phyloP scores from a whole-genome alignment of 371 early-diverging fungal genomes.

The Mortierella sp. region DNA sequence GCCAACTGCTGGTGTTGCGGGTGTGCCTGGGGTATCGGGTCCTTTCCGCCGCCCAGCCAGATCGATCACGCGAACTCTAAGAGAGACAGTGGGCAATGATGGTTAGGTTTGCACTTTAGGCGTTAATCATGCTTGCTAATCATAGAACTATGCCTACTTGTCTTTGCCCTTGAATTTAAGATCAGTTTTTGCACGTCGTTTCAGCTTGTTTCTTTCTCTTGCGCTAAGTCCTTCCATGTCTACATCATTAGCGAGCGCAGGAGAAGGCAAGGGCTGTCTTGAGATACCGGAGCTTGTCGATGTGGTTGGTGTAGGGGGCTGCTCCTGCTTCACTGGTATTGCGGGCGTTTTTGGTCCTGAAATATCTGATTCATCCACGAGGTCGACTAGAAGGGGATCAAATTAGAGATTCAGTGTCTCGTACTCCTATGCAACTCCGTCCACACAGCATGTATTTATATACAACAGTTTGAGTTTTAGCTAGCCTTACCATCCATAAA shows the following conservation, averaged over 20 bases:
- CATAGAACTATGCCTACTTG: constrained; percentile 63
- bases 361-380: constrained; percentile 78
- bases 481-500: constrained; percentile 84
- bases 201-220: constrained; percentile 89
- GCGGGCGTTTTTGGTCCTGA: constrained; percentile 30
- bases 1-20: constrained; percentile 62
- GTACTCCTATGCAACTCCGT: background rate
- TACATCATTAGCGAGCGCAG: constrained; percentile 56
- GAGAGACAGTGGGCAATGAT: background rate
- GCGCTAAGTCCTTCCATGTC: constrained; percentile 90
- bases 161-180: constrained; percentile 84
- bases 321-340: constrained; percentile 52
- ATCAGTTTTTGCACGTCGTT: constrained; percentile 88
- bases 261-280: constrained; percentile 48
- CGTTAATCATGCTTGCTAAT: background rate
- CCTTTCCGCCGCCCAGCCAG: constrained; percentile 46
- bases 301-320: constrained; percentile 54
- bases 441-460: background rate
- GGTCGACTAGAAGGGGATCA: constrained; percentile 67
- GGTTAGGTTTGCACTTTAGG: background rate
- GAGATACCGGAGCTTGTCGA: constrained; percentile 37
- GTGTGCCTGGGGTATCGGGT: constrained; percentile 57
- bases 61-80: constrained; percentile 59
- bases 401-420: background rate
- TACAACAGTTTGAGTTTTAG: background rate